These are phyloP conservation scores for Fusarium gaditjirri DNA, from an alignment of 2,329 filamentous ascomycete species.

Conservation along the genomic window DNA sequence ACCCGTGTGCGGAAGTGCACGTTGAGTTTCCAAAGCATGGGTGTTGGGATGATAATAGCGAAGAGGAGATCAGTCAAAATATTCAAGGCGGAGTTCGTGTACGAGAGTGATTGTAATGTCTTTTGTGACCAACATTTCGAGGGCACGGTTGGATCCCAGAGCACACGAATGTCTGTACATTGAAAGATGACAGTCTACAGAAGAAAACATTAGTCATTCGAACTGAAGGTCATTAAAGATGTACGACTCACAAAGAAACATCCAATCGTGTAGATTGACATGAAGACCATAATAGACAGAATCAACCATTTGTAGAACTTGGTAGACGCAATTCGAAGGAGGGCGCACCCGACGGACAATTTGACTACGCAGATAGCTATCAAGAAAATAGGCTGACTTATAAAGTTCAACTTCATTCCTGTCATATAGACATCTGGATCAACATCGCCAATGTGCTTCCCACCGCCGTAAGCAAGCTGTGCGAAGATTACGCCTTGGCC, in stretches of 20 bases:
- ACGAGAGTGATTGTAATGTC: constrained; percentile 56
- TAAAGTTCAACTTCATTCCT: constrained; percentile 56
- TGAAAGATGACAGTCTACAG: constrained; percentile 57
- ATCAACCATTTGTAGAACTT: constrained; percentile 52
- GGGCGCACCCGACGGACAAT: constrained; percentile 54
- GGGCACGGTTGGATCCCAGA: constrained; percentile 56
- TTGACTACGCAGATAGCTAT: constrained; percentile 56
- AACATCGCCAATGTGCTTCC: constrained; percentile 57
- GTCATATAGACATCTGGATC: constrained; percentile 45
- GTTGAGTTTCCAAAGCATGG: constrained; percentile 54
- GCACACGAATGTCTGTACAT: constrained; percentile 57
- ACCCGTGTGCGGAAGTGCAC: constrained; percentile 55
- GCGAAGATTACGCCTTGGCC: constrained; percentile 54
- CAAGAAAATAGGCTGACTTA: constrained; percentile 57
- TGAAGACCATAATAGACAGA: constrained; percentile 51
- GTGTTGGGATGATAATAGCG: constrained; percentile 51
- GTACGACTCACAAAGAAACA: constrained; percentile 50
- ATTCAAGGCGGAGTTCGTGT: constrained; percentile 53
- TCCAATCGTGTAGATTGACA: constrained; percentile 47
- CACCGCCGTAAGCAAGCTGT: constrained; percentile 56
- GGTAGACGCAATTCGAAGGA: constrained; percentile 54
- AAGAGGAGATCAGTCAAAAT: constrained; percentile 54
- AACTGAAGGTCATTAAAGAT: rapidly evolving
- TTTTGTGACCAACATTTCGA: constrained; percentile 54
- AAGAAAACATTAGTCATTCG: background rate